Percentiles rank a stretch among this genome's conserved stretches.
These are phyloP conservation scores for Penicillium sp. DNA, from an alignment of 2,329 filamentous ascomycete species.

Conservation along the genomic window DNA sequence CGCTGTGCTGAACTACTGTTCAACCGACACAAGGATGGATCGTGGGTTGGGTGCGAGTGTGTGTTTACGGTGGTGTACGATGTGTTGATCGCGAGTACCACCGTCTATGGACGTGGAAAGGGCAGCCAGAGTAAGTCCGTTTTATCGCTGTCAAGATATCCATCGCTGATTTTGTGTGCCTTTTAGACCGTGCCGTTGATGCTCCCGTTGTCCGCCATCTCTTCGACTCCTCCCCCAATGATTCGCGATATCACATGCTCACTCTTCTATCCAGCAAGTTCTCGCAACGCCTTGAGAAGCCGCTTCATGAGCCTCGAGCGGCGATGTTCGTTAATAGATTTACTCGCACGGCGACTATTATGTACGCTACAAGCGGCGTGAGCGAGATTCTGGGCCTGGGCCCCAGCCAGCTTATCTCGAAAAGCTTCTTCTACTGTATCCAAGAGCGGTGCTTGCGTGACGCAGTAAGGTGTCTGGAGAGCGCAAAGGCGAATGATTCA, in stretches of 20 bases:
- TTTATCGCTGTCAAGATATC: neutral
- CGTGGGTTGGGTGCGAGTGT: conserved; percentile 80
- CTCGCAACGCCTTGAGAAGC: conserved; percentile 49
- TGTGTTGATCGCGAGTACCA: conserved; percentile 81
- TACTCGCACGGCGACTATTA: conserved; percentile 75
- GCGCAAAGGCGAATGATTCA: conserved; percentile 85
- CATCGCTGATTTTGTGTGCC: neutral
- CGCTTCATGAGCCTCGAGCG: conserved; percentile 73
- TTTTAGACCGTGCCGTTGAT: conserved; percentile 69
- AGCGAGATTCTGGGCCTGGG: conserved; percentile 71
- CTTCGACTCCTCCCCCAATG: conserved; percentile 77
- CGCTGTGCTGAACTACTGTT: conserved; percentile 77
- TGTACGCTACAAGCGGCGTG: conserved; percentile 81
- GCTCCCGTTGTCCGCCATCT: conserved; percentile 75
- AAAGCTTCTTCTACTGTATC: conserved; percentile 86
- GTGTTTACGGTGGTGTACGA: conserved; percentile 88
- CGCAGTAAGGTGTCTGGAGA: conserved; percentile 75
- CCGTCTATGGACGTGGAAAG: conserved; percentile 67
- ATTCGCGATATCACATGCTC: conserved; percentile 87
- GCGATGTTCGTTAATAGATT: conserved; percentile 85
- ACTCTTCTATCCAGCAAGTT: conserved; percentile 83
- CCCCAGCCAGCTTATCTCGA: conserved; percentile 67
- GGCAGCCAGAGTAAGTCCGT: conserved; percentile 68
- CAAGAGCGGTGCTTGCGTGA: conserved; percentile 69
- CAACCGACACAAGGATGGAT: conserved; percentile 63